Evolutionary conservation across 2,329 filamentous ascomycete genomes (phyloP).

Genomic region (Sporothrix sp.): DNA sequence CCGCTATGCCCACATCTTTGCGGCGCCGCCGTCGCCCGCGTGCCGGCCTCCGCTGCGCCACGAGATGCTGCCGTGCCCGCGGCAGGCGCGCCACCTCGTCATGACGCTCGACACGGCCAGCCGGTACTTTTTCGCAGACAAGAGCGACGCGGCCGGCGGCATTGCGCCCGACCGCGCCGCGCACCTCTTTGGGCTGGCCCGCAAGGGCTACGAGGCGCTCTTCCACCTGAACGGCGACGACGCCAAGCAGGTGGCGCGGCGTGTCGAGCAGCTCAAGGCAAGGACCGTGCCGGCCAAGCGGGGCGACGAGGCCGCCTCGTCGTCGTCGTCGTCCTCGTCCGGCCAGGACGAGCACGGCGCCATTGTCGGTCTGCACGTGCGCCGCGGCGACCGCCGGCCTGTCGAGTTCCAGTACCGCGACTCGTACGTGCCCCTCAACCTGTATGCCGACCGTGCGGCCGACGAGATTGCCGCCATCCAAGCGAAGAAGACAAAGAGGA

Average conservation of each 20-base stretch:
- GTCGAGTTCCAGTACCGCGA: constrained; percentile 66
- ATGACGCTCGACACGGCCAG: constrained; percentile 59
- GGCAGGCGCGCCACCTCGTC: constrained; percentile 62
- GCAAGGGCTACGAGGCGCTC: constrained; percentile 61
- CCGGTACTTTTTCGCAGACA: constrained; percentile 47
- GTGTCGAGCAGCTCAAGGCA: constrained; percentile 45
- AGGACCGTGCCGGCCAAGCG: constrained; percentile 30
- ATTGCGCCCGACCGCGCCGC: not conserved
- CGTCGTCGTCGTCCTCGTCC: constrained; percentile 15
- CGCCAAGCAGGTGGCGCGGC: constrained; percentile 50
- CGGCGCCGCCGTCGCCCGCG: constrained; percentile 50
- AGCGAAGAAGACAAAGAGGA: not conserved
- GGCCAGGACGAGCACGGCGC: constrained; percentile 35
- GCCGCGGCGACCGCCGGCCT: constrained; percentile 70
- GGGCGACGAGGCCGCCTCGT: constrained; percentile 21
- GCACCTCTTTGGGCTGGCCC: constrained; percentile 55
- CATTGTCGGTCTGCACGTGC: constrained; percentile 65
- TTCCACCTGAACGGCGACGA: constrained; percentile 62
- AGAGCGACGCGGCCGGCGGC: constrained; percentile 29
- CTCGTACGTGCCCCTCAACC: constrained; percentile 66
- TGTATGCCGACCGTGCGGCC: constrained; percentile 53
- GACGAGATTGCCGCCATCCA: constrained; percentile 39
- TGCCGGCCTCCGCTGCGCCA: constrained; percentile 65
- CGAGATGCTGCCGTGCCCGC: constrained; percentile 71
- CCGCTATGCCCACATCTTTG: constrained; percentile 62